Conservation (phyloP, 352 stramenopile genomes). For the Bremia lactucae region DNA sequence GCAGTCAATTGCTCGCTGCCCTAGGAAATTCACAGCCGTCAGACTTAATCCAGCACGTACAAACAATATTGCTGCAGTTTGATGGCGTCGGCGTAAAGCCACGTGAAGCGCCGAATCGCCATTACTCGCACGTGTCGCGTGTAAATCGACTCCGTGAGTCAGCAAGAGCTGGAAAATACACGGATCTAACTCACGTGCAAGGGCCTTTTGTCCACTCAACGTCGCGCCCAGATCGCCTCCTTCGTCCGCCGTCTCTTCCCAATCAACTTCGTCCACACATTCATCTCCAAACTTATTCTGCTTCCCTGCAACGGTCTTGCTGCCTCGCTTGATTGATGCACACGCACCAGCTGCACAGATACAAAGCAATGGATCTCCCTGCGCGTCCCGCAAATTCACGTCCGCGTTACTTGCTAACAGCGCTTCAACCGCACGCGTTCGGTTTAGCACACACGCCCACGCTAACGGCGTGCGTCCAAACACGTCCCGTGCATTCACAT, state of each 20-base stretch:
- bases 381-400: slow-evolving; percentile 44
- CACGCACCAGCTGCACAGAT: slow-evolving; percentile 46
- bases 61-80: slow-evolving; percentile 52
- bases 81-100: slow-evolving; percentile 55
- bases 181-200: slow-evolving; percentile 32
- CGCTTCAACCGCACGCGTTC: slow-evolving; percentile 40
- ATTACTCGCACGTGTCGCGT: slow-evolving; percentile 41
- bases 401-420: slow-evolving; percentile 47
- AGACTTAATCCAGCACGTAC: slow-evolving; percentile 60
- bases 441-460: slow-evolving; percentile 69
- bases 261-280: slow-evolving; percentile 14
- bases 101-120: slow-evolving; percentile 70
- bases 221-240: slow-evolving; percentile 14
- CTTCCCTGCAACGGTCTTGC: slow-evolving; percentile 13
- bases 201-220: slow-evolving; percentile 13
- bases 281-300: slow-evolving; percentile 14
- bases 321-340: slow-evolving; percentile 17
- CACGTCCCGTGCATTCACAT: slow-evolving; percentile 46
- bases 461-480: slow-evolving; percentile 61
- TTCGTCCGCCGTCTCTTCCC: slow-evolving; percentile 15
- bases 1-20: slow-evolving; percentile 66
- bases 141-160: slow-evolving; percentile 38
- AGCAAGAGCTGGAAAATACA: slow-evolving; percentile 45
- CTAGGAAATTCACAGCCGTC: slow-evolving; percentile 45
- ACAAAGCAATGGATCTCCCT: slow-evolving; percentile 56